Conservation (phyloP, 306 rosid species). For the Morella rubra region DNA sequence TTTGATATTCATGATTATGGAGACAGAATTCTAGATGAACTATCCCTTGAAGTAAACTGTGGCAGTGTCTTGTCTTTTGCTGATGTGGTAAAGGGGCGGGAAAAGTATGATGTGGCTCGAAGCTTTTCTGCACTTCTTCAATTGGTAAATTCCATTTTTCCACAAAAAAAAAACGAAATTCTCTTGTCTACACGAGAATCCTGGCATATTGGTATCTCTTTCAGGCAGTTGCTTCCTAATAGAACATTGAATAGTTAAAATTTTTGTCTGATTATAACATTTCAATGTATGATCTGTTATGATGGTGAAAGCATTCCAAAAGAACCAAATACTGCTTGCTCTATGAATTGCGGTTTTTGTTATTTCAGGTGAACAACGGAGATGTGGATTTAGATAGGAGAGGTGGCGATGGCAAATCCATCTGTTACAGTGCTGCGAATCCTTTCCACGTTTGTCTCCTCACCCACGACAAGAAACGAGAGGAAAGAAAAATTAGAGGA, state of each 20-base stretch:
- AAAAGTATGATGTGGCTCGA: slow-evolving; percentile 72
- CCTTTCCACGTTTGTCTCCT: slow-evolving; percentile 72
- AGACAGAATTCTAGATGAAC: slow-evolving; percentile 57
- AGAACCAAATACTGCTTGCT: slow-evolving; percentile 1
- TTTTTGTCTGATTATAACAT: no score
- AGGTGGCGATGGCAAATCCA: slow-evolving; percentile 40
- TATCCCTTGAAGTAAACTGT: slow-evolving; percentile 55
- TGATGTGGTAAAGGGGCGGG: slow-evolving; percentile 69
- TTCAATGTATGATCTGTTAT: not conserved
- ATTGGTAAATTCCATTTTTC: slow-evolving; percentile 52
- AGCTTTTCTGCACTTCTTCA: slow-evolving; percentile 92
- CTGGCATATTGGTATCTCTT: not conserved
- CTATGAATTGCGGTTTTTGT: not conserved
- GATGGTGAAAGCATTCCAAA: slow-evolving; percentile 1
- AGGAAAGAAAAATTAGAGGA: slow-evolving; percentile 25
- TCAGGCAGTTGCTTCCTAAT: not conserved
- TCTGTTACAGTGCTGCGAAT: slow-evolving; percentile 58
- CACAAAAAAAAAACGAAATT: not conserved
- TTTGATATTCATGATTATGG: slow-evolving; percentile 87
- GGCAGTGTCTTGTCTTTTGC: slow-evolving; percentile 48
- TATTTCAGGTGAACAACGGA: slow-evolving; percentile 82
- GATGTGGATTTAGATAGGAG: slow-evolving; percentile 61
- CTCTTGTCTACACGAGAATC: not conserved
- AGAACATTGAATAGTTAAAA: not conserved
- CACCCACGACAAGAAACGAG: slow-evolving; percentile 38